Conservation (phyloP, 208 protist genomes). For the Acanthamoeba healyi region DNA sequence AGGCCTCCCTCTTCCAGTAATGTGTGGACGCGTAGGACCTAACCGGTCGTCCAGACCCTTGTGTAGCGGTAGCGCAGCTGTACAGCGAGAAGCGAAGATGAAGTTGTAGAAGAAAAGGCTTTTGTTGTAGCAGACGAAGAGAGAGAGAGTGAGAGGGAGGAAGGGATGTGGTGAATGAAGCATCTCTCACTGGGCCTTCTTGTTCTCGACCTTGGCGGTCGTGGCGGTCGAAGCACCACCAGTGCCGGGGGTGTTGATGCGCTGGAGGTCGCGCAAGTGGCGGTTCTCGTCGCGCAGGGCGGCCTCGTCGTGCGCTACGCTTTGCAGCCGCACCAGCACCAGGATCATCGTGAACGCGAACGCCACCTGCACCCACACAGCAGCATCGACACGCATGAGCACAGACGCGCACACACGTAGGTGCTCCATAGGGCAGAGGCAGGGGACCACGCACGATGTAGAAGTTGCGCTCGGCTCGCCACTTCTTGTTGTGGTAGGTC, state of each 20-base stretch:
- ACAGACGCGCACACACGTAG: too few species aligned
- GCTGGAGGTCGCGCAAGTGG: conserved; percentile 25
- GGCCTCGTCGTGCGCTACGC: not conserved
- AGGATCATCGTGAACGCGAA: conserved; percentile 4
- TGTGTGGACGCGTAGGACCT: too few species aligned
- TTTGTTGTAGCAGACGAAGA: not conserved
- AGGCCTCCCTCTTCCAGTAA: conserved; percentile 64
- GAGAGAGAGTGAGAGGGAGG: not conserved
- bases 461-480: conserved; percentile 64
- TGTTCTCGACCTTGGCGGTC: not conserved
- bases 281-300: conserved; percentile 40
- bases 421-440: not conserved
- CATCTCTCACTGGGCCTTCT: conserved; percentile 30
- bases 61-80: too few species aligned
- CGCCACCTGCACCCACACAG: not conserved
- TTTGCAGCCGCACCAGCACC: conserved; percentile 25
- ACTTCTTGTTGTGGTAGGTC: conserved; percentile 53
- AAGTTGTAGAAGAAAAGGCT: not conserved
- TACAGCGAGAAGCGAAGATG: too few species aligned
- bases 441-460: not conserved
- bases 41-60: too few species aligned
- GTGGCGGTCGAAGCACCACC: not conserved
- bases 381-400: not conserved
- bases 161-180: not conserved
- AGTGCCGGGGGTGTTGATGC: conserved; percentile 2